Percentiles rank a stretch among this genome's conserved stretches.
phyloP scores from a whole-genome alignment of 2,329 filamentous ascomycete genomes.

The Fusarium secorum region DNA sequence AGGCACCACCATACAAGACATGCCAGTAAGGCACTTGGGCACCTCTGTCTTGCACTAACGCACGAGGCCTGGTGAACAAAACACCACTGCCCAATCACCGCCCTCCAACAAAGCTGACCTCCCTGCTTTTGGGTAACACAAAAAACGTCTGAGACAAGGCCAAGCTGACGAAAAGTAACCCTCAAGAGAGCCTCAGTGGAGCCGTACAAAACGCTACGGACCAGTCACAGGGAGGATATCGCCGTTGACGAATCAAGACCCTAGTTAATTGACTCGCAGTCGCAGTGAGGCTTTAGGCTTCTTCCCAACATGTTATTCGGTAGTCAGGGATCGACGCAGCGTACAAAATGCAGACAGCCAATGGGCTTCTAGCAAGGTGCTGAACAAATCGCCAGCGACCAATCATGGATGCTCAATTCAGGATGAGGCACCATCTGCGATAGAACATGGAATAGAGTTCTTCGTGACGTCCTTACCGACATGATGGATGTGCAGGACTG shows the following conservation, averaged over 20 bases:
- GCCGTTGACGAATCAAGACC: neutral
- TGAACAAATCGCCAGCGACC: neutral
- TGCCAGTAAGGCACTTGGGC: neutral
- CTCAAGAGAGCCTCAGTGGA: neutral
- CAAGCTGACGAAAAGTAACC: neutral
- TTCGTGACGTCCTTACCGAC: neutral
- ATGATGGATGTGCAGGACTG: neutral
- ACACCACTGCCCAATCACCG: neutral
- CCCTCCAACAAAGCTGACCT: neutral
- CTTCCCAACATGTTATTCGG: neutral
- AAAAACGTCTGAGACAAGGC: neutral
- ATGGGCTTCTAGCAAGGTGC: neutral
- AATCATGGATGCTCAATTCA: neutral
- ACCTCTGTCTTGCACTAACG: neutral
- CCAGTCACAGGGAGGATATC: neutral
- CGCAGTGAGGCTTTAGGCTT: neutral
- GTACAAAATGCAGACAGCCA: neutral
- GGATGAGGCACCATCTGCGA: neutral
- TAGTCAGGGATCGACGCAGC: neutral
- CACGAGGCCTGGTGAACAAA: neutral
- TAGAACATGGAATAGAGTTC: neutral
- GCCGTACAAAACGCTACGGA: neutral
- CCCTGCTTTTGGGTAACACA: neutral
- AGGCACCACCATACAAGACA: fast-evolving
- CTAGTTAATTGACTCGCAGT: neutral